Evolutionary conservation across 306 rosid species (phyloP).

Genomic region (Nissolia schottii): DNA sequence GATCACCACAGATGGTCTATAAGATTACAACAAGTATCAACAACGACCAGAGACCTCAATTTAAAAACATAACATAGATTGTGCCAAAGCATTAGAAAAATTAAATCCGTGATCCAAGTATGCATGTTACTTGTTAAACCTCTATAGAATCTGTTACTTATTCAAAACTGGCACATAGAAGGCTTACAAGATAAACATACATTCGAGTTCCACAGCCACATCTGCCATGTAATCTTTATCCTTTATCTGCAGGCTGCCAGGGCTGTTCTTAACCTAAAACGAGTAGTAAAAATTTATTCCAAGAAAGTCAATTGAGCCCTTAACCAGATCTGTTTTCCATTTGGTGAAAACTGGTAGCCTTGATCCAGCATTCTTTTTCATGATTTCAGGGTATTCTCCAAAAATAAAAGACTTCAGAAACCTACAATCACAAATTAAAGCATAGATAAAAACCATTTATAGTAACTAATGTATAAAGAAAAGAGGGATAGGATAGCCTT

Average conservation of each 20-base stretch:
- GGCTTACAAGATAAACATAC: slow-evolving; percentile 10
- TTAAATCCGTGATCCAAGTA: too few species aligned
- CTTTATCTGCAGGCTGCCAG: not conserved
- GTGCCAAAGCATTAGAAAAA: too few species aligned
- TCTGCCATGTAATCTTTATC: not conserved
- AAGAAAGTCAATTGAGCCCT: slow-evolving; percentile 51
- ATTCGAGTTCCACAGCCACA: not conserved
- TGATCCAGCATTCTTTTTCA: slow-evolving; percentile 49
- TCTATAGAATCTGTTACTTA: not conserved
- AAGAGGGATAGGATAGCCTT: too few species aligned
- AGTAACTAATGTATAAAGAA: too few species aligned
- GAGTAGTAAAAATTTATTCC: slow-evolving; percentile 41
- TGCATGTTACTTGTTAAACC: not conserved
- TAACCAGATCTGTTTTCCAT: slow-evolving; percentile 36
- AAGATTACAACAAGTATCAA: too few species aligned
- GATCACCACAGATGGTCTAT: too few species aligned
- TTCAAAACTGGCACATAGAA: not conserved
- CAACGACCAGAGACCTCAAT: too few species aligned
- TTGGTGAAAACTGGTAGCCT: slow-evolving; percentile 48
- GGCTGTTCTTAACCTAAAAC: not conserved
- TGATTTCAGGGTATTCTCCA: slow-evolving; percentile 50
- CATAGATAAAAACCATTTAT: not conserved
- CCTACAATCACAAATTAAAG: slow-evolving; percentile 32
- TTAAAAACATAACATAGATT: too few species aligned
- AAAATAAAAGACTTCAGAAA: slow-evolving; percentile 49